Base-by-base conservation (phyloP, 345 rosid genomes). In the Sonneratia alba region DNA sequence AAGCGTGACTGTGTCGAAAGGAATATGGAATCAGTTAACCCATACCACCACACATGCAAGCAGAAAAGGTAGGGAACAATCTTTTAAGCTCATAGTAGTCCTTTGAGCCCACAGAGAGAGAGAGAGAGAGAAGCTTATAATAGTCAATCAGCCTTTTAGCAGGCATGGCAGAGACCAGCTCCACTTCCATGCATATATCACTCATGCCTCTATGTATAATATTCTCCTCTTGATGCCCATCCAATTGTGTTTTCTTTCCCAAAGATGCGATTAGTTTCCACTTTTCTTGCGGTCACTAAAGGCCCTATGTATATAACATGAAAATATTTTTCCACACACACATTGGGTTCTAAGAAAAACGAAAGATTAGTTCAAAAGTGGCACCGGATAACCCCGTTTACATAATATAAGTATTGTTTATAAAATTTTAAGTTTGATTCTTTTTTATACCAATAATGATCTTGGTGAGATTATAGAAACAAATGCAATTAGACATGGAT, bases 1-100 rank as follows among this genome's bases (percentile, higher is more conserved):
- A 22, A 59, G 32, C 32, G 22, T 7, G 64, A 56, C 62, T 3
- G 4, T 6, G 64, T 22, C 36, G 21, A 59, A 59, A 59, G 36
- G 64, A 59, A 59, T 59, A 18, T 24, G 64, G 64, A 59, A 36
- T 59, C 27, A 59, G 64, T 59, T 59, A 59, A 59, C 64, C 64
- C 64, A 59, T 22, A 59, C 34, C 64, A 59, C 64, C 34, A 24
- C 64, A 59, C 64, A 24, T 59, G 32, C 32, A 27, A 27, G 64
- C 64, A 59, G 64, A 59, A 59, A 59, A 59, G 64, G 36, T 22
- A 59, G 64, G 36, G 64, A 59, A 59, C 64, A 59, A 59, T 59
- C 12, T 59, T 59, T 18, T 19, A 56, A 56, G 32, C 62, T 4
- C 2, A 59, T n/a, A 9, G 14, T 10, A 59, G 22, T 27, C 32